Base-by-base conservation (phyloP, 2,329 filamentous ascomycete species). In the Talaromyces atroroseus region DNA sequence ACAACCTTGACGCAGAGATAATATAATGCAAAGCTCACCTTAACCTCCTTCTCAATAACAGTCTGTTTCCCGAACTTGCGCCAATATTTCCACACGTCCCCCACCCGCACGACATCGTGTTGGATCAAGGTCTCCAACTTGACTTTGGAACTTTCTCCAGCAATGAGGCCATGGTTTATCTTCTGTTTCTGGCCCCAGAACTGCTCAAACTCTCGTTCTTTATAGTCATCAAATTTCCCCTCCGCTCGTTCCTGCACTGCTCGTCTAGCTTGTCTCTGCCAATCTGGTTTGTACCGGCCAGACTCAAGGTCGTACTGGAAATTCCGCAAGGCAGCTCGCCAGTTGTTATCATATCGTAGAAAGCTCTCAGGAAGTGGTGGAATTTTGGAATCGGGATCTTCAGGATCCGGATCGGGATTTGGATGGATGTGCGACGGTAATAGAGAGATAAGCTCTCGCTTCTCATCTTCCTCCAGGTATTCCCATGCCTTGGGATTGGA, bases 141-240 rank as follows among this genome's bases (percentile, higher is more conserved):
- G 14, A 77, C 65, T 34, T 68, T 72, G 5, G 69, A 69, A 57
- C 71, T 73, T 56, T 78, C 72, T 3, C 76, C 76, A 8, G 76
- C 73, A 52, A 65, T n/a, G 18, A 72, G 59, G 8, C 57, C 58
- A 36, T 60, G 61, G 45, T 66, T 62, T 36, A 72, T 58, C 58
- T 69, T 74, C 65, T 76, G 74, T 60, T 81, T 82, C 65, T 82
- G 78, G 0, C 82, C 82, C 80, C 82, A 85, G 61, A 79, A 81
- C 55, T 74, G 66, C 65, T 85, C 80, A 14, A 78, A 78, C 58
- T 83, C 77, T 47, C 71, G 66, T 47, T 78, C 77, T 65, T 83
- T 80, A 69, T 78, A 82, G 5, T 71, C 70, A 61, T 87, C 82
- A 59, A 81, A 87, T 6, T 75, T 74, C 0, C 84, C 84, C 0